Evolutionary conservation across 1,284 basidiomycete genomes (phyloP).

Genomic region (Tilletia caries): DNA sequence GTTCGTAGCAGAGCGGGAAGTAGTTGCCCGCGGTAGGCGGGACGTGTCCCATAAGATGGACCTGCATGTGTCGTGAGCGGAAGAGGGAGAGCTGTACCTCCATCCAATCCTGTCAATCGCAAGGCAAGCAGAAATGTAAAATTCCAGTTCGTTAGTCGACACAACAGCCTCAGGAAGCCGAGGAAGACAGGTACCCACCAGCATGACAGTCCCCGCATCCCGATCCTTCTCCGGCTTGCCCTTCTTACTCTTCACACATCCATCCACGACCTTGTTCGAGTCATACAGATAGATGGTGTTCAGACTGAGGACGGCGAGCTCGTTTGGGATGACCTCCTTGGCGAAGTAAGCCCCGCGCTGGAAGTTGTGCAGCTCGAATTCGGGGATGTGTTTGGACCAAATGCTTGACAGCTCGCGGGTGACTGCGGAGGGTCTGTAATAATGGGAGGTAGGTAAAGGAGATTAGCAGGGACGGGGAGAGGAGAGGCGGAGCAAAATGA

Average conservation of each 20-base stretch:
- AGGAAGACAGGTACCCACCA: background rate
- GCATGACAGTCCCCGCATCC: conserved; percentile 10
- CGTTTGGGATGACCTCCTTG: conserved; percentile 72
- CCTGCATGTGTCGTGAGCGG: conserved; percentile 72
- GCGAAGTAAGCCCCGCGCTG: conserved; percentile 71
- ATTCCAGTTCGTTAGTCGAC: too few relatives aligned
- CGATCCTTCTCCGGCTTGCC: conserved; percentile 7
- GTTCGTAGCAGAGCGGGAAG: conserved; percentile 75
- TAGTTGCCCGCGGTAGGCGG: conserved; percentile 77
- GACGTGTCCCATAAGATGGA: conserved; percentile 61
- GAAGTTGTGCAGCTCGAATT: conserved; percentile 66
- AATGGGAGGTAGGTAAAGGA: too few relatives aligned
- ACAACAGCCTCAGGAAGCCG: background rate
- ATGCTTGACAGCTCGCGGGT: conserved; percentile 68
- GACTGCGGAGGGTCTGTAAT: conserved; percentile 70
- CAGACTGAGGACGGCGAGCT: conserved; percentile 75
- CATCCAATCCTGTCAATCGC: conserved; percentile 68
- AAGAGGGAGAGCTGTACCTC: conserved; percentile 76
- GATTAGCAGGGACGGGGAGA: too few relatives aligned
- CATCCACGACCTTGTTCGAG: conserved; percentile 72
- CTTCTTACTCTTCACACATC: conserved; percentile 43
- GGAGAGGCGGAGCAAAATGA: too few relatives aligned
- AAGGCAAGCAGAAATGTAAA: too few relatives aligned
- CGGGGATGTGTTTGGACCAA: conserved; percentile 79
- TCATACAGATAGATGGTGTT: conserved; percentile 93